Conservation (phyloP, 257 asterid species). For the Thymus quinquecostatus region DNA sequence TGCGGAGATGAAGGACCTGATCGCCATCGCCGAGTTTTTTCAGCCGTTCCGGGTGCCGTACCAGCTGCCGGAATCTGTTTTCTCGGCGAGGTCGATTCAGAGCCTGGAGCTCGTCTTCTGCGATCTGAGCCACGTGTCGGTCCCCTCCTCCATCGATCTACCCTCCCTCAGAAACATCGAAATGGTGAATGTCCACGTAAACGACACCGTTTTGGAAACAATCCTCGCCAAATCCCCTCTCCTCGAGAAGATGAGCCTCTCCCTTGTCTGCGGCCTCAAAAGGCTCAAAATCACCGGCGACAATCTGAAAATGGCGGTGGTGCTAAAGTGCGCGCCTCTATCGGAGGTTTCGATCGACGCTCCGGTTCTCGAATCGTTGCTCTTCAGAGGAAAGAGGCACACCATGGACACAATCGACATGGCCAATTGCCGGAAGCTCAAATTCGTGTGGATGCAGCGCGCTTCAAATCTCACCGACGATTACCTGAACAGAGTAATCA, state of each 20-base stretch:
- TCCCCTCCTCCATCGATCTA: conserved; percentile 13
- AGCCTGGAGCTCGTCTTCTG: conserved; percentile 37
- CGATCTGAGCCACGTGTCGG: conserved; percentile 5
- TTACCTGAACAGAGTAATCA: neutral
- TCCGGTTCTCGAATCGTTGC: conserved; percentile 31
- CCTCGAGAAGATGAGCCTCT: conserved; percentile 36
- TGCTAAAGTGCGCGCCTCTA: conserved; percentile 33
- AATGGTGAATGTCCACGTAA: conserved; percentile 23
- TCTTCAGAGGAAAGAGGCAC: conserved; percentile 35
- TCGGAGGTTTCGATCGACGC: conserved; percentile 23
- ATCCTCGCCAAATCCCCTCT: conserved; percentile 32
- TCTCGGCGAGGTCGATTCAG: conserved; percentile 28
- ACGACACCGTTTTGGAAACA: conserved; percentile 19
- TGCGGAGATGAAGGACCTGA: conserved; percentile 36
- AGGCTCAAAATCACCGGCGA: conserved; percentile 12
- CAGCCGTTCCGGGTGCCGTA: conserved; percentile 37
- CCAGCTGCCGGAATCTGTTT: conserved; percentile 15
- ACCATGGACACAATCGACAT: conserved; percentile 28
- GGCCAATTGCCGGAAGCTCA: conserved; percentile 20
- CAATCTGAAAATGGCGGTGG: conserved; percentile 30
- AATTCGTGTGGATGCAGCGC: conserved; percentile 36
- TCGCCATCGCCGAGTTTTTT: conserved; percentile 37
- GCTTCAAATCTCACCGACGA: conserved; percentile 33
- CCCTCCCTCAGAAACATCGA: conserved; percentile 34
- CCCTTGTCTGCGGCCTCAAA: conserved; percentile 26